These are phyloP conservation scores for Hyphopichia homilentoma DNA, from an alignment of 805 yeast species.

Conservation along the genomic window DNA sequence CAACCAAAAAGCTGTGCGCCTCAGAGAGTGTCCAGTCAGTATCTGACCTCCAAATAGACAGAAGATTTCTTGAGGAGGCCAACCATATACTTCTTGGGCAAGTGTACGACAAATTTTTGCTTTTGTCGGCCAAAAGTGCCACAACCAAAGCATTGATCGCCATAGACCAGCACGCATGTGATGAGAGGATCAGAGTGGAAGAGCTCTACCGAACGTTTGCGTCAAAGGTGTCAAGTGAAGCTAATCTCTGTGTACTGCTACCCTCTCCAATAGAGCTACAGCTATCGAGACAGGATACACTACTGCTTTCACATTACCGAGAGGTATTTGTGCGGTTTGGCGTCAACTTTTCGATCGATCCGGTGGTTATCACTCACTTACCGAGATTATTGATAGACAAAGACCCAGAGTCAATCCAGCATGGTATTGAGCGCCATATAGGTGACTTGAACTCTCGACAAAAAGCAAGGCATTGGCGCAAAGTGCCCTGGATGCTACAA, in stretches of 20 bases:
- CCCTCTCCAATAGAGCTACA: background rate
- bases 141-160: conserved; percentile 27
- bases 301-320: conserved; percentile 17
- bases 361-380: conserved; percentile 35
- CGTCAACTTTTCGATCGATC: conserved; percentile 8
- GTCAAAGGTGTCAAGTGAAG: too few species aligned
- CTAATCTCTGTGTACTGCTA: conserved; percentile 13
- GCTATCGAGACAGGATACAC: too few species aligned
- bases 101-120: conserved; percentile 60
- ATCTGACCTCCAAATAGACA: too few species aligned
- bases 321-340: conserved; percentile 16
- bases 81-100: too few species aligned
- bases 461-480: background rate
- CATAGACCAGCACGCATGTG: conserved; percentile 84
- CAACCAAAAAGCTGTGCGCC: too few species aligned
- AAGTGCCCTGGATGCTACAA: conserved; percentile 15
- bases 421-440: conserved; percentile 40
- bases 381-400: conserved; percentile 42
- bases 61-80: too few species aligned
- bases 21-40: conserved; percentile 25
- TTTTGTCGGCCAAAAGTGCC: conserved; percentile 23
- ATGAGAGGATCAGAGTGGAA: conserved; percentile 70
- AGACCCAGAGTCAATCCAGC: too few species aligned
- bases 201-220: conserved; percentile 36
- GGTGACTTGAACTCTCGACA: conserved; percentile 31